These are phyloP conservation scores for Thalassiosira sp. DNA, from an alignment of 352 stramenopile species.

Conservation along the genomic window DNA sequence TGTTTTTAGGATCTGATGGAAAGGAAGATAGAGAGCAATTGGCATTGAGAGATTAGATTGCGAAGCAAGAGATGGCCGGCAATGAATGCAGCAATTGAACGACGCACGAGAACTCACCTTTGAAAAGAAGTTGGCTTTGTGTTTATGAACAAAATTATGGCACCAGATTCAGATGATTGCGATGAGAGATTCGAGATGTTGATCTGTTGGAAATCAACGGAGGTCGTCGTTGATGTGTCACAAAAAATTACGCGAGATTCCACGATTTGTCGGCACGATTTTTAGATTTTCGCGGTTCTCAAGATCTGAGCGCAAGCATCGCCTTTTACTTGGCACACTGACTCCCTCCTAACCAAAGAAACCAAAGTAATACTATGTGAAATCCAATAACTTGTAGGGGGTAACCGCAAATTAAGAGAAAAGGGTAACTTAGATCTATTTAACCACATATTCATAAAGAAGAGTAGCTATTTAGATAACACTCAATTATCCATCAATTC, in stretches of 20 bases:
- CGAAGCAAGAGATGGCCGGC: neutral
- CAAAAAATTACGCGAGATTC: no score
- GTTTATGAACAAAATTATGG: constrained; percentile 6
- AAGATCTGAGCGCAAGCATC: neutral
- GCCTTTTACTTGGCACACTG: neutral
- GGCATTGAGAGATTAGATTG: neutral
- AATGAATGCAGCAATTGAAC: neutral
- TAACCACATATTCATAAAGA: no score
- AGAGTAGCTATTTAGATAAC: no score
- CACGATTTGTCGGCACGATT: no score
- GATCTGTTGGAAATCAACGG: no score
- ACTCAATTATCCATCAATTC: no score
- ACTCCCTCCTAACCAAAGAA: neutral
- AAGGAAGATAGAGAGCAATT: neutral
- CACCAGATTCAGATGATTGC: neutral
- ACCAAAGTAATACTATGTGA: no score
- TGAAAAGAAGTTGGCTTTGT: neutral
- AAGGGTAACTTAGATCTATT: no score
- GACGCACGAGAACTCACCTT: neutral
- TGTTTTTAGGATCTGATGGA: constrained; percentile 8
- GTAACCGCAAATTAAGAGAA: no score
- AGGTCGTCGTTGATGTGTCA: no score
- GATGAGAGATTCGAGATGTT: no score
- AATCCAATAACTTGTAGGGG: no score
- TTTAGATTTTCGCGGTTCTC: constrained; percentile 10